Percentiles rank a stretch among this genome's conserved stretches.
phyloP scores from a whole-genome alignment of 2,329 filamentous ascomycete genomes.

The Tolypocladium ovalisporum region DNA sequence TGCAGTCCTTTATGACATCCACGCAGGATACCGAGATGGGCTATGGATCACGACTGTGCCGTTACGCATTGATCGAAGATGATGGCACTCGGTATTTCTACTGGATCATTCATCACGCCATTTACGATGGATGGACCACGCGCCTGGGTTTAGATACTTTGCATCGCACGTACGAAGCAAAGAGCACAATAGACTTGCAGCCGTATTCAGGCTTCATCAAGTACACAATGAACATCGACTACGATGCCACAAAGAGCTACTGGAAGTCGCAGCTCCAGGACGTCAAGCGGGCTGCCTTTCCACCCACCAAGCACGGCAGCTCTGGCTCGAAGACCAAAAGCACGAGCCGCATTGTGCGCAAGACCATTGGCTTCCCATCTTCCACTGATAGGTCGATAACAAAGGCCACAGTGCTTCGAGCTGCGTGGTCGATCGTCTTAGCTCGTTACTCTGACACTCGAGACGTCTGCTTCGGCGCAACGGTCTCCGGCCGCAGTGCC shows the following conservation, averaged over 20 bases:
- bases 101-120: conserved; percentile 14
- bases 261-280: conserved; percentile 4
- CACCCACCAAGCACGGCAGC: not conserved
- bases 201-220: conserved; percentile 2
- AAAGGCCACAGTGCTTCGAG: not conserved
- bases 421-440: not conserved
- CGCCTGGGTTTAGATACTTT: conserved; percentile 3
- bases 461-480: not conserved
- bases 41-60: not conserved
- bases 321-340: not conserved
- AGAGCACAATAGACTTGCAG: not conserved
- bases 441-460: not conserved
- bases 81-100: conserved; percentile 6
- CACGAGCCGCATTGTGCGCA: conserved; percentile 1
- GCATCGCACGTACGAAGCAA: conserved; percentile 1
- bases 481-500: not conserved
- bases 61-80: not conserved
- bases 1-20: not conserved
- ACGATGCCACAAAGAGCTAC: not conserved
- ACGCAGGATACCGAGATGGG: not conserved
- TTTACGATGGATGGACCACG: conserved; percentile 16
- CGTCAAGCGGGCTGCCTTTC: not conserved
- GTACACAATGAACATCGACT: not conserved
- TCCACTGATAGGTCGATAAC: not conserved
- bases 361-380: conserved; percentile 8